Base-by-base conservation (phyloP, 371 early-diverging fungal genomes). In the Lichtheimia ornata region DNA sequence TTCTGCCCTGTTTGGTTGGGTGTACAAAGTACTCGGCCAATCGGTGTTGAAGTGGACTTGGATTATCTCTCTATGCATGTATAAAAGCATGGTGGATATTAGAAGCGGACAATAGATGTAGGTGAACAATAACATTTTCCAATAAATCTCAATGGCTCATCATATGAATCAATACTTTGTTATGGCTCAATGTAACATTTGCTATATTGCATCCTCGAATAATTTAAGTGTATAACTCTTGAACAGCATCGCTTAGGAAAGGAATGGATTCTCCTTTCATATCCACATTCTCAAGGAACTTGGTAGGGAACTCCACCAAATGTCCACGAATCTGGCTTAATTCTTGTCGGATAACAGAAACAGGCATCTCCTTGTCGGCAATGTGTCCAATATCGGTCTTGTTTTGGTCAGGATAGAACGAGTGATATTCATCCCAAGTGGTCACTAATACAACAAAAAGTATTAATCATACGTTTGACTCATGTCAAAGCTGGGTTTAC, bases 221-320 rank as follows among this genome's bases (percentile, higher is more conserved):
- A 27, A 4, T 17, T 52, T 70, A 80, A 55, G 81, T 80, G 53
- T 80, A 80, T 27, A 80, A 58, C 35, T 73, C 75, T 62, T 74
- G 69, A 18, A 71, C 70, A 51, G 66, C 65, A 53, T 73, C 61
- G 18, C 69, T 70, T 53, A 81, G 58, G 49, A 76, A 68, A 11
- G 77, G 76, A 56, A 78, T 71, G 11, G 76, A 69, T 62, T 74
- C 75, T 20, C 75, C 77, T 42, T 73, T 66, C 42, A 79, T 67
- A 61, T 82, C 78, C 27, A 77, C 89, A 13, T 86, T 60, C 47
- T 83, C 72, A 70, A 94, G 75, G 69, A 94, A 94, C 53, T 84
- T 73, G 27, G 83, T 75, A 42, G 94, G 93, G 73, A 92, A 91
- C 52, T 85, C 85, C 27, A 94, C 93, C 64, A 88, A 56, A 59